These are phyloP conservation scores for Blepharisma undulans DNA, from an alignment of 169 alveolate species.

Conservation along the genomic window DNA sequence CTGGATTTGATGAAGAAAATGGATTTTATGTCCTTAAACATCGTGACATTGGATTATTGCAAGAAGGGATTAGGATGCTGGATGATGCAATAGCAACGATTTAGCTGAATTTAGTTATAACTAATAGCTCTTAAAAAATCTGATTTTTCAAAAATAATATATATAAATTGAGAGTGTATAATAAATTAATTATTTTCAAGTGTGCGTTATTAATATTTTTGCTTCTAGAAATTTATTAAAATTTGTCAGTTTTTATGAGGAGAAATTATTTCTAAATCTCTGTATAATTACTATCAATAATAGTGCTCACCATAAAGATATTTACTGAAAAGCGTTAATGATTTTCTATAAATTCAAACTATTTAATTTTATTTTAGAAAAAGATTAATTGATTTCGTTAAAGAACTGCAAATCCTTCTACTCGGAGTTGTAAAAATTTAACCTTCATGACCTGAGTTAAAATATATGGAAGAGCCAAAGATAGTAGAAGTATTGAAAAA, in stretches of 20 bases:
- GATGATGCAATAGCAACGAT: background rate
- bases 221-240: too few relatives aligned
- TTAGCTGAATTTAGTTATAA: background rate
- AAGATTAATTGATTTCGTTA: background rate
- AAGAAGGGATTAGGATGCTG: background rate
- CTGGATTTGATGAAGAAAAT: slow-evolving; percentile 20
- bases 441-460: slow-evolving; percentile 6
- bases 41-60: background rate
- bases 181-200: too few relatives aligned
- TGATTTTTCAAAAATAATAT: too few relatives aligned
- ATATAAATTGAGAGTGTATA: too few relatives aligned
- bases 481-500: background rate
- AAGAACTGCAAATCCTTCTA: background rate
- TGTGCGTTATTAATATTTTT: too few relatives aligned
- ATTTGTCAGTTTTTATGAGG: too few relatives aligned
- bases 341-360: too few relatives aligned
- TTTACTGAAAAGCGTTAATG: background rate
- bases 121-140: background rate
- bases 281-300: too few relatives aligned
- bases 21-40: slow-evolving; percentile 2
- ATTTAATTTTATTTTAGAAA: background rate
- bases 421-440: background rate
- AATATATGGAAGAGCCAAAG: background rate
- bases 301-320: background rate
- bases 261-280: too few relatives aligned